Percentiles rank a stretch among this genome's conserved stretches.
Conservation (phyloP, 2,329 filamentous ascomycete species). For the Curvularia spicifera region DNA sequence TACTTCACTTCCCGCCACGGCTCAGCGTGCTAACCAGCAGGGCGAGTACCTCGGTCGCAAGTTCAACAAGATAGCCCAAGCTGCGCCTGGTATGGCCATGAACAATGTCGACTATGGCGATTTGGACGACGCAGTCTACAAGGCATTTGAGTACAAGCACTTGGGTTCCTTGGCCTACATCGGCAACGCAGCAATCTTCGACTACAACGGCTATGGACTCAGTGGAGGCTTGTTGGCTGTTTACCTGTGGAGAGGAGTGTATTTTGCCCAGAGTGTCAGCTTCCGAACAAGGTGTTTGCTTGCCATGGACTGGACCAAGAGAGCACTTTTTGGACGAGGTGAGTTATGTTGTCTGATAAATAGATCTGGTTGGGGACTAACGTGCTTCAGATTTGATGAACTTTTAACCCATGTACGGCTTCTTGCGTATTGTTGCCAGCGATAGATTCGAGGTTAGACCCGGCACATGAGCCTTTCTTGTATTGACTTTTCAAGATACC, state of each 20-base stretch:
- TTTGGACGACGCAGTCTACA: conserved; percentile 89
- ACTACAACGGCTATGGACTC: conserved; percentile 79
- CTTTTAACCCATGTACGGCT: conserved; percentile 19
- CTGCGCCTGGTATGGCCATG: conserved; percentile 73
- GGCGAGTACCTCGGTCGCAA: conserved; percentile 91
- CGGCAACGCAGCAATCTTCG: conserved; percentile 95
- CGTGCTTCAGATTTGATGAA: conserved; percentile 29
- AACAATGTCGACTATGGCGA: conserved; percentile 90
- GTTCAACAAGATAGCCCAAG: conserved; percentile 86
- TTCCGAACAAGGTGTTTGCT: conserved; percentile 85
- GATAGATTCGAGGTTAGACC: neutral
- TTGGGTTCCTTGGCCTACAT: conserved; percentile 92
- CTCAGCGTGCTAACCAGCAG: conserved; percentile 95
- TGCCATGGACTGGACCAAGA: conserved; percentile 99
- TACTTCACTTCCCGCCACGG: conserved; percentile 91
- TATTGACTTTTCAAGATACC: neutral
- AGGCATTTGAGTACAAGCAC: conserved; percentile 92
- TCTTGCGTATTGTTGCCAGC: neutral
- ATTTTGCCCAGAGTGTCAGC: conserved; percentile 97
- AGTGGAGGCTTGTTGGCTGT: conserved; percentile 88
- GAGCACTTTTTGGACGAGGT: conserved; percentile 95
- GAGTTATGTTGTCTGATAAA: conserved; percentile 47
- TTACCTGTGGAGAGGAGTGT: conserved; percentile 94
- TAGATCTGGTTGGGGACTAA: conserved; percentile 8
- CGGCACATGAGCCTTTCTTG: neutral